A percentile compares a stretch with the other conserved stretches of the same genome.
Evolutionary conservation across 352 stramenopile species (phyloP).

Genomic region (Phytophthora pinifolia): DNA sequence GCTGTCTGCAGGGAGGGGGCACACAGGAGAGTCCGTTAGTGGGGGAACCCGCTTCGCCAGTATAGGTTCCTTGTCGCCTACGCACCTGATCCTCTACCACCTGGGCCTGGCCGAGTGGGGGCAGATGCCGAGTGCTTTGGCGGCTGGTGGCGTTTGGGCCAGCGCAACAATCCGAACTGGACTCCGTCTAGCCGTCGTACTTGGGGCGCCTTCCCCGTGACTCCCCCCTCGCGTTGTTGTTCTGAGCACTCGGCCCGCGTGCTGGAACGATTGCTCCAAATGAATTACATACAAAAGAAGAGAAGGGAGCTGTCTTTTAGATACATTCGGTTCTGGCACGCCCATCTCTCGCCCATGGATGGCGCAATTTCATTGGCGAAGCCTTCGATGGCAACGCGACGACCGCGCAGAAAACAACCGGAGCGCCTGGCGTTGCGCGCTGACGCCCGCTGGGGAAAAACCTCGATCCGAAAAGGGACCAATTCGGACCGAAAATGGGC

Average conservation of each 20-base stretch:
- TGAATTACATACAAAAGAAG: too few species aligned
- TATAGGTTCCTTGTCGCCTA: not conserved
- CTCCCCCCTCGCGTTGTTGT: constrained; percentile 20
- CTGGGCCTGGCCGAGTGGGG: constrained; percentile 8
- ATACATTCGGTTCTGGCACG: constrained; percentile 1
- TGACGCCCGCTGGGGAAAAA: constrained; percentile 16
- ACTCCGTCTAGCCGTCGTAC: constrained; percentile 28
- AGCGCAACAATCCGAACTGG: constrained; percentile 44
- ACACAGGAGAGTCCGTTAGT: not conserved
- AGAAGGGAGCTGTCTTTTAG: not conserved
- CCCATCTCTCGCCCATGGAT: not conserved
- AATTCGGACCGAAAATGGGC: constrained; percentile 2
- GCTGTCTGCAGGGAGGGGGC: not conserved
- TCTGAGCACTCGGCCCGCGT: constrained; percentile 13
- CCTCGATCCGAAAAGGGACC: not conserved
- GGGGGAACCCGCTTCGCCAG: too few species aligned
- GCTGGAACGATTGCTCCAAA: not conserved
- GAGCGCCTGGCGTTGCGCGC: not conserved
- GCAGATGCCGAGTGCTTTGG: not conserved
- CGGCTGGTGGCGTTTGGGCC: constrained; percentile 16
- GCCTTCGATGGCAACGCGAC: constrained; percentile 13
- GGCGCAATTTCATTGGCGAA: constrained; percentile 27
- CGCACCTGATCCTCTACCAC: constrained; percentile 7
- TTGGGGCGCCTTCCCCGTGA: constrained; percentile 18
- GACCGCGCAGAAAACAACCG: constrained; percentile 7